Percentiles rank a stretch among this genome's conserved stretches.
These are phyloP conservation scores for Epichloe glyceriae DNA, from an alignment of 2,329 filamentous ascomycete genomes.

Conservation along the genomic window DNA sequence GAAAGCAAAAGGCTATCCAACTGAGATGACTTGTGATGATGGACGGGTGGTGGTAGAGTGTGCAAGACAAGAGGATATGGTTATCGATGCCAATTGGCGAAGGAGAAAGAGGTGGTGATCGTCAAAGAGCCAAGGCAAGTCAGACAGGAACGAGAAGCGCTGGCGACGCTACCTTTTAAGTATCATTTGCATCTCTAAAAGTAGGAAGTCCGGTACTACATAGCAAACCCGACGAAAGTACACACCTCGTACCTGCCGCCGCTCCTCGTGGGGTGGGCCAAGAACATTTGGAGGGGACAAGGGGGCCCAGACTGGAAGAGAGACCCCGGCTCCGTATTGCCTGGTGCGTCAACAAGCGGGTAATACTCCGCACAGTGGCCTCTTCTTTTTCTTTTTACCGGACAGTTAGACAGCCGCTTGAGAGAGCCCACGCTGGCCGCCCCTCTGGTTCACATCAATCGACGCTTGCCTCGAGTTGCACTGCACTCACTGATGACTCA, in stretches of 20 bases:
- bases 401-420: no score
- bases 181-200: slow-evolving; percentile 1
- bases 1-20: neutral
- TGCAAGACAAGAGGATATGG: neutral
- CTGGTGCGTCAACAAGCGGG: neutral
- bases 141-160: neutral
- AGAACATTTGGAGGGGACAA: neutral
- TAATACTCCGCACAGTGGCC: neutral
- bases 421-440: neutral
- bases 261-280: slow-evolving; percentile 7
- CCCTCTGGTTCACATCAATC: neutral
- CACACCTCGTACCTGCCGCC: slow-evolving; percentile 9
- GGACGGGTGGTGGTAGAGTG: neutral
- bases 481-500: no score
- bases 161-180: slow-evolving; percentile 9
- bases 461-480: neutral
- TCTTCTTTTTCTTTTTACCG: neutral
- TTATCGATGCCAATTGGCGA: slow-evolving; percentile 3
- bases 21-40: neutral
- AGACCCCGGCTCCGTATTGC: neutral
- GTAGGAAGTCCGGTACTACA: neutral
- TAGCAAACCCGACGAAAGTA: slow-evolving; percentile 3
- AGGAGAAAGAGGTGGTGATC: neutral
- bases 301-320: slow-evolving; percentile 1
- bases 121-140: neutral